Evolutionary conservation across 257 asterid genomes (phyloP).

Genomic region (Solanum sejunctum): DNA sequence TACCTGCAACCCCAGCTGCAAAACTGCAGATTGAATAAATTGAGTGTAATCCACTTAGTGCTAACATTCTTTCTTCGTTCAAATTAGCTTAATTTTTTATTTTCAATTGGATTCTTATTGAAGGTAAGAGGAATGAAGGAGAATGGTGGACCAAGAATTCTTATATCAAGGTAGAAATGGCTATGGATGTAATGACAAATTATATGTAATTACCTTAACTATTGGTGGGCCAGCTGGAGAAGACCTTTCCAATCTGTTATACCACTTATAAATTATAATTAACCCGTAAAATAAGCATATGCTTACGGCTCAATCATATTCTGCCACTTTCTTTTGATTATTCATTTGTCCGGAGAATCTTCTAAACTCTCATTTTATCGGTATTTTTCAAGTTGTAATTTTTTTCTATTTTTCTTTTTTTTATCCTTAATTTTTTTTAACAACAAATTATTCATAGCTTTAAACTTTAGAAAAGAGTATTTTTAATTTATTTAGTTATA

Average conservation of each 20-base stretch:
- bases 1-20: constrained; percentile 82
- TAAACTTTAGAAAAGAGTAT: too few relatives aligned
- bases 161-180: not conserved
- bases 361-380: too few relatives aligned
- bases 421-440: too few relatives aligned
- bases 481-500: too few relatives aligned
- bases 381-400: too few relatives aligned
- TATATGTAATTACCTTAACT: not conserved
- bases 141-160: not conserved
- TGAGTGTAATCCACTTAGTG: constrained; percentile 24
- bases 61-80: not conserved
- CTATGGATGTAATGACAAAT: not conserved
- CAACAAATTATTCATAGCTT: too few relatives aligned
- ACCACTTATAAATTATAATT: not conserved
- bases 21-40: constrained; percentile 37
- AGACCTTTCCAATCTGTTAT: not conserved
- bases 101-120: not conserved
- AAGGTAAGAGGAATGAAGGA: not conserved
- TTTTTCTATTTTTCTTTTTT: too few relatives aligned
- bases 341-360: too few relatives aligned
- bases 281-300: not conserved
- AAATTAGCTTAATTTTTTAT: not conserved
- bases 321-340: too few relatives aligned
- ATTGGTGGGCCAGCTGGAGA: not conserved
- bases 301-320: not conserved